phyloP scores from a whole-genome alignment of 2,329 filamentous ascomycete genomes.

The Calonectria honghensis region DNA sequence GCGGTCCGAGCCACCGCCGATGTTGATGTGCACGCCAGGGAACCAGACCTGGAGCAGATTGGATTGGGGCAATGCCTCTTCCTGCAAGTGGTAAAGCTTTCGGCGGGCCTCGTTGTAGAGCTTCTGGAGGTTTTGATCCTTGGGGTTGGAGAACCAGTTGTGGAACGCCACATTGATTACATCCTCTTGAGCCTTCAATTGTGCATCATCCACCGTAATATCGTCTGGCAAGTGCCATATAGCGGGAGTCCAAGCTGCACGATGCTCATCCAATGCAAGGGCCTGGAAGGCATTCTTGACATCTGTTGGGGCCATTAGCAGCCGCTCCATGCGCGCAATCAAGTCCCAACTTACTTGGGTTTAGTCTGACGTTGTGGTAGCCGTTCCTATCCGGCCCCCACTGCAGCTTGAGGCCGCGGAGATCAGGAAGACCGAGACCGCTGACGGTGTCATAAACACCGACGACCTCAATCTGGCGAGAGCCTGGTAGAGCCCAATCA shows the following conservation, averaged over 20 bases:
- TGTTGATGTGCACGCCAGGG: conserved; percentile 54
- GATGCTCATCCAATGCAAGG: conserved; percentile 71
- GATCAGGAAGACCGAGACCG: conserved; percentile 52
- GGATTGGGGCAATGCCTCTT: conserved; percentile 28
- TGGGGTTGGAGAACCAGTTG: conserved; percentile 35
- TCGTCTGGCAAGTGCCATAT: conserved; percentile 55
- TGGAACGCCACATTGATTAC: conserved; percentile 38
- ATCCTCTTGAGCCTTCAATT: conserved; percentile 38
- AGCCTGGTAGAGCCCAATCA: conserved; percentile 48
- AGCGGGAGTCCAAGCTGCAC: conserved; percentile 57
- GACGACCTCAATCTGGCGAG: conserved; percentile 48
- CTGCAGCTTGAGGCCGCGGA: conserved; percentile 49
- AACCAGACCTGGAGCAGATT: conserved; percentile 54
- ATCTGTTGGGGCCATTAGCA: conserved; percentile 46
- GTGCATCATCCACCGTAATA: conserved; percentile 30
- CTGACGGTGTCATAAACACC: conserved; percentile 54
- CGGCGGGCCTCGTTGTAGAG: conserved; percentile 12
- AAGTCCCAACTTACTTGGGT: conserved; percentile 48
- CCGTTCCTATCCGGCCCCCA: conserved; percentile 46
- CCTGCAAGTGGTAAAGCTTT: conserved; percentile 19
- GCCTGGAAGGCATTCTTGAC: conserved; percentile 74
- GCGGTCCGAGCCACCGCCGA: conserved; percentile 50
- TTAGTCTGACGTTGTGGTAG: conserved; percentile 53
- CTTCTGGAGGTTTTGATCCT: conserved; percentile 30
- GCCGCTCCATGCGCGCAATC: not conserved